Evolutionary conservation across 192 early-diverging fungal genomes (phyloP).

Genomic region (Obelidium mucronatum): DNA sequence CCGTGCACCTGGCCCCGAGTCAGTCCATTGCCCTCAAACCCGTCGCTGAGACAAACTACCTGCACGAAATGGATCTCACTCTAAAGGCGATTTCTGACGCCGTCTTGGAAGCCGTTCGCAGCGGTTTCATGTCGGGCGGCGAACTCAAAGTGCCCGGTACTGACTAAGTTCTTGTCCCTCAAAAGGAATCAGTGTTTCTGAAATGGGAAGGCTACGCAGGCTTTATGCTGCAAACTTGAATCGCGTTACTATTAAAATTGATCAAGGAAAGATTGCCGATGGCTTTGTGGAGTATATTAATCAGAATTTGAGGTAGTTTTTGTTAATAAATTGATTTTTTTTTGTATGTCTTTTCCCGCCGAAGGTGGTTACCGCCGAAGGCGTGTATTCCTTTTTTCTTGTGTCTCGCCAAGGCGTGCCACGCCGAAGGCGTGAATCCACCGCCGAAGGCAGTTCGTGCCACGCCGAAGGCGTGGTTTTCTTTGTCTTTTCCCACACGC

Average conservation of each 20-base stretch:
- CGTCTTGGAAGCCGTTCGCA: conserved; percentile 80
- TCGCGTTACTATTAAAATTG: conserved; percentile 78
- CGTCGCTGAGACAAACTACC: conserved; percentile 87
- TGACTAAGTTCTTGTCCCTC: conserved; percentile 63
- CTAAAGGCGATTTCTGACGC: conserved; percentile 81
- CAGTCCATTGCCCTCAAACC: conserved; percentile 88
- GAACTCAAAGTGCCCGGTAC: conserved; percentile 62
- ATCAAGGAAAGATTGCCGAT: conserved; percentile 76
- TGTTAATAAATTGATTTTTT: too few relatives aligned
- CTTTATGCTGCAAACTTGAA: conserved; percentile 90
- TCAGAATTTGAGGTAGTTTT: conserved; percentile 76
- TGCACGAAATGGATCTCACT: conserved; percentile 87
- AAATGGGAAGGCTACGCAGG: conserved; percentile 79
- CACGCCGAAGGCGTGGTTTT: too few relatives aligned
- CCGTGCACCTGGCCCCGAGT: conserved; percentile 4
- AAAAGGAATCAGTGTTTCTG: conserved; percentile 68
- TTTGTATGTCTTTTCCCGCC: too few relatives aligned
- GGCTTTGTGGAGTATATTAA: conserved; percentile 88
- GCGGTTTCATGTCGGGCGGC: conserved; percentile 64
- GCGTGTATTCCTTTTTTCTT: too few relatives aligned
- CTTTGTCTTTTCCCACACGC: too few relatives aligned
- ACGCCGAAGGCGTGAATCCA: too few relatives aligned
- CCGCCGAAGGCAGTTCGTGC: too few relatives aligned
- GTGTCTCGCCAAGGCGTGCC: too few relatives aligned
- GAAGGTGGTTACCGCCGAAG: too few relatives aligned